Evolutionary conservation across 768 basidiomycete genomes (phyloP).

Genomic region (Termitomyces sp.): DNA sequence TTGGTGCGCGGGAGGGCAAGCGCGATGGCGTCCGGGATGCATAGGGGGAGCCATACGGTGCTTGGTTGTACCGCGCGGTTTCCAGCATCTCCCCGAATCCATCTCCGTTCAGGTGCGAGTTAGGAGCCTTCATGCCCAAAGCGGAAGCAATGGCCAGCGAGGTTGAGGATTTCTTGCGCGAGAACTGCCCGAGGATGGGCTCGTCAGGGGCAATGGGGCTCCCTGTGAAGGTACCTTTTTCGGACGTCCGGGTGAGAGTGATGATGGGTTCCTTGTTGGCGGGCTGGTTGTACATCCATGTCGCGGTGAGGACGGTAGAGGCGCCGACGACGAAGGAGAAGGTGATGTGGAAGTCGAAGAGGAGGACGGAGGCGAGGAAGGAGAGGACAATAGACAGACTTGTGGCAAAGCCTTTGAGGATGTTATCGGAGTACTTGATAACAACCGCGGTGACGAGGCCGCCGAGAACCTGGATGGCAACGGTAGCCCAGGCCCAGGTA

Average conservation of each 20-base stretch:
- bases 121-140: constrained; percentile 30
- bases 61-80: constrained; percentile 29
- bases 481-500: constrained; percentile 93
- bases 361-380: constrained; percentile 86
- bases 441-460: constrained; percentile 93
- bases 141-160: constrained; percentile 50
- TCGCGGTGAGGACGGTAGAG: constrained; percentile 78
- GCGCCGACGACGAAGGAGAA: constrained; percentile 83
- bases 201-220: constrained; percentile 40
- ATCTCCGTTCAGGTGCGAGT: constrained; percentile 9
- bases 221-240: constrained; percentile 21
- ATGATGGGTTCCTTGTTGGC: constrained; percentile 25
- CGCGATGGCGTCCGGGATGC: constrained; percentile 27
- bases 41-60: constrained; percentile 38
- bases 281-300: constrained; percentile 93
- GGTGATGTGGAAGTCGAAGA: constrained; percentile 90
- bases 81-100: constrained; percentile 24
- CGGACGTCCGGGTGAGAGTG: constrained; percentile 18
- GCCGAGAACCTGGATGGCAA: constrained; percentile 85
- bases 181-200: constrained; percentile 58
- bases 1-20: constrained; percentile 28
- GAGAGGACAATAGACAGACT: constrained; percentile 90
- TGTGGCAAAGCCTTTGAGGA: constrained; percentile 96
- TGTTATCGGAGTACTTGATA: constrained; percentile 96
- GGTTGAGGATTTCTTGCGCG: constrained; percentile 33